phyloP scores from a whole-genome alignment of 1,284 basidiomycete genomes.

The Moesziomyces parantarcticus region DNA sequence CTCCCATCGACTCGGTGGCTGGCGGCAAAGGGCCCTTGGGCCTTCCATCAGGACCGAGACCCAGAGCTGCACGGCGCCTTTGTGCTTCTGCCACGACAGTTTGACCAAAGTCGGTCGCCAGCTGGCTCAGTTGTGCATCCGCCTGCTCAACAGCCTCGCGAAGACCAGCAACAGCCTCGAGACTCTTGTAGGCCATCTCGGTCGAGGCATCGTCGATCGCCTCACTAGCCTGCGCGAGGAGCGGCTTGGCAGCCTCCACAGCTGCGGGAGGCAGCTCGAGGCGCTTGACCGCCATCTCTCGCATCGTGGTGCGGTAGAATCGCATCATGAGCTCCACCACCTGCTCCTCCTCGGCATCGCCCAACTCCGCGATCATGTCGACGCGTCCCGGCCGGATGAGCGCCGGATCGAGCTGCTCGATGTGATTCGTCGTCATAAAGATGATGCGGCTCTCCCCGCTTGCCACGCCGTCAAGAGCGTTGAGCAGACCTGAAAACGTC shows the following conservation, averaged over 20 bases:
- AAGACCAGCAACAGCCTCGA: conserved; percentile 24
- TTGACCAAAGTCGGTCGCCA: conserved; percentile 37
- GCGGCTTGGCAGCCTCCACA: conserved; percentile 23
- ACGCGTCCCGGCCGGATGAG: conserved; percentile 94
- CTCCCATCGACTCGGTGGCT: not conserved
- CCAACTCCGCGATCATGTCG: conserved; percentile 84
- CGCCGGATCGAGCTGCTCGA: conserved; percentile 78
- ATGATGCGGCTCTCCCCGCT: conserved; percentile 91
- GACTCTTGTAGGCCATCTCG: conserved; percentile 16
- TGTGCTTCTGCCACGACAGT: conserved; percentile 41
- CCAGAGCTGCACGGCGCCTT: conserved; percentile 27
- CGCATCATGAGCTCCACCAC: conserved; percentile 81
- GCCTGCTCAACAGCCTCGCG: conserved; percentile 24
- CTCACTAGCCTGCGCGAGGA: conserved; percentile 12
- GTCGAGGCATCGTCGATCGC: conserved; percentile 6
- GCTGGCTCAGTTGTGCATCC: conserved; percentile 22
- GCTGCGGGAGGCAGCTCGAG: conserved; percentile 11
- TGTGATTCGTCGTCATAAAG: conserved; percentile 99
- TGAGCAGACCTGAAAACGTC: conserved; percentile 96
- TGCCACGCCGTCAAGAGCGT: conserved; percentile 96
- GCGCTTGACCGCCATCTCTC: conserved; percentile 30
- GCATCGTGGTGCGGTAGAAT: conserved; percentile 75
- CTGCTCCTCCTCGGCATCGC: conserved; percentile 86
- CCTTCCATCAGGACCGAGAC: conserved; percentile 42
- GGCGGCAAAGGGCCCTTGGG: not conserved